Evolutionary conservation across 768 basidiomycete genomes (phyloP).

Genomic region (Auricularia sp.): DNA sequence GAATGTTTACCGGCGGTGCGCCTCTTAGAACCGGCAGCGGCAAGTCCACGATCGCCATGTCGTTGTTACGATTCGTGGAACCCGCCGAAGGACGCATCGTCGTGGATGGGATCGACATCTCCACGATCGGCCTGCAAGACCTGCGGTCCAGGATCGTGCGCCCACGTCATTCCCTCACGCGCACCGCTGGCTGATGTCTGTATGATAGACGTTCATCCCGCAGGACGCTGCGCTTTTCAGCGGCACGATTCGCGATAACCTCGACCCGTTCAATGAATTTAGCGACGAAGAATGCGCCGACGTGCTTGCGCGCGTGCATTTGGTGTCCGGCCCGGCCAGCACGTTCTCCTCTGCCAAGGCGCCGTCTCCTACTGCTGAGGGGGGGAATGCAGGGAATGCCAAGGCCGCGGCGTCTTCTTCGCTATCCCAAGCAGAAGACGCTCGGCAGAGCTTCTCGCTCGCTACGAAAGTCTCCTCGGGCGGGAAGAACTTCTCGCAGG

Average conservation of each 20-base stretch:
- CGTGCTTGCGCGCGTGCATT: constrained; percentile 70
- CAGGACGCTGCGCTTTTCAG: constrained; percentile 19
- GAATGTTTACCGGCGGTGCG: too few relatives aligned
- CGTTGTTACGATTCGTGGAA: constrained; percentile 28
- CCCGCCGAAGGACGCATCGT: constrained; percentile 25
- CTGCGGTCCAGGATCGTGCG: constrained; percentile 11
- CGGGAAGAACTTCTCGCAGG: constrained; percentile 86
- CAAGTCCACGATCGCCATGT: constrained; percentile 24
- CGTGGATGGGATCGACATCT: constrained; percentile 33
- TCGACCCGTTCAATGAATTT: constrained; percentile 46
- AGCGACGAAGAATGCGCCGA: constrained; percentile 72
- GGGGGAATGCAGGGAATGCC: constrained; percentile 20
- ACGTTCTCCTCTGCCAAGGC: constrained; percentile 38
- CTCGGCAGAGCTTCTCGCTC: constrained; percentile 48
- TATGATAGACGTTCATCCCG: constrained; percentile 24
- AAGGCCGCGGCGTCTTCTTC: constrained; percentile 26
- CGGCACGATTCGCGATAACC: constrained; percentile 9
- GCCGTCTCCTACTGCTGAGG: constrained; percentile 37
- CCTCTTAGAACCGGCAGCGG: constrained; percentile 10
- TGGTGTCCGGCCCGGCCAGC: constrained; percentile 37
- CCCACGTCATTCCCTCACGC: background rate
- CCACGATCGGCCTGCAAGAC: constrained; percentile 28
- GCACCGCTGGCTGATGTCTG: background rate
- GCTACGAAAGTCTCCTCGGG: constrained; percentile 80
- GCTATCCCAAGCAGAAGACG: constrained; percentile 30